Percentiles rank a stretch among this genome's conserved stretches.
Evolutionary conservation across 371 early-diverging fungal genomes (phyloP).

Genomic region (Mortierella sp.): DNA sequence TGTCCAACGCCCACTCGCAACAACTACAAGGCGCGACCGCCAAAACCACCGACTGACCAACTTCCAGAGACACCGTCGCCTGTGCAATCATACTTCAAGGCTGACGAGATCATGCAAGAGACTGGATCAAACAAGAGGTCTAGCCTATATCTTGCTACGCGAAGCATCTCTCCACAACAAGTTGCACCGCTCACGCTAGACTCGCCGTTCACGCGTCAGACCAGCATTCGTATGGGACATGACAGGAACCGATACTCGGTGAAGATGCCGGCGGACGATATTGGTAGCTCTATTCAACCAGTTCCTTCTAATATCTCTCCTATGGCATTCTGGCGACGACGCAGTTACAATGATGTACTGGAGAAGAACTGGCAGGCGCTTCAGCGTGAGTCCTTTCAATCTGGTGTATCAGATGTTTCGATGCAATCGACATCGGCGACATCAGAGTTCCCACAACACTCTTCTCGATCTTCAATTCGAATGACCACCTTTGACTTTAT

Average conservation of each 20-base stretch:
- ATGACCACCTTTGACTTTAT: conserved; percentile 30
- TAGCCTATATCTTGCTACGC: conserved; percentile 28
- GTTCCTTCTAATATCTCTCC: not conserved
- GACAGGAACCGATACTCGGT: conserved; percentile 50
- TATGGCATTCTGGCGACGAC: conserved; percentile 35
- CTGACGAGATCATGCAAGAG: conserved; percentile 17
- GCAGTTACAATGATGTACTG: conserved; percentile 34
- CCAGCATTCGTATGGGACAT: conserved; percentile 49
- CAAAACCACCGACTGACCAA: conserved; percentile 20
- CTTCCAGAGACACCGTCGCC: conserved; percentile 34
- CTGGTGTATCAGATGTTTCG: conserved; percentile 12
- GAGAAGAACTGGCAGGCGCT: conserved; percentile 38
- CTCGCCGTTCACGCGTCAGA: conserved; percentile 46
- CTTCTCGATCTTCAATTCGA: conserved; percentile 13
- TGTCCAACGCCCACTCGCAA: conserved; percentile 17
- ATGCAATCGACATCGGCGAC: conserved; percentile 11
- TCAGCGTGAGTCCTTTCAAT: conserved; percentile 3
- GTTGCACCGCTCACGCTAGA: conserved; percentile 24
- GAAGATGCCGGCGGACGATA: conserved; percentile 45
- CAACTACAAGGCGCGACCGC: conserved; percentile 44
- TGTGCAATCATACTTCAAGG: conserved; percentile 5
- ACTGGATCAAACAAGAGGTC: conserved; percentile 9
- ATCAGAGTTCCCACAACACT: conserved; percentile 8
- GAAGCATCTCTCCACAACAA: conserved; percentile 23
- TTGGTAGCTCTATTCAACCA: conserved; percentile 4